These are phyloP conservation scores for Candida ortonii DNA, from an alignment of 805 yeast species.

Conservation along the genomic window DNA sequence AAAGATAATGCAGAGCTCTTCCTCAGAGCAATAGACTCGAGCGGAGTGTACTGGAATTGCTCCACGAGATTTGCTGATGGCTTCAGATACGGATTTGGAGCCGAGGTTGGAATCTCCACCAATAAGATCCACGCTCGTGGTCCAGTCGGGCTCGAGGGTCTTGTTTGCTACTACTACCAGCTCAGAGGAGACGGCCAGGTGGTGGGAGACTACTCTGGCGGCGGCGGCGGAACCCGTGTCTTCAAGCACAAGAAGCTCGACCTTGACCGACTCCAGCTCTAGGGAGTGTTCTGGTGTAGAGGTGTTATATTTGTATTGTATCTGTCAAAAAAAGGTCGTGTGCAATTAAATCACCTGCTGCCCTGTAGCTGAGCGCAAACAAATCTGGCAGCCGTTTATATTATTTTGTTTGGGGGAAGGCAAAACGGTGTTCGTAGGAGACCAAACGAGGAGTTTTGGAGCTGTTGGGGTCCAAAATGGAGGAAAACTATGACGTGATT, in stretches of 20 bases:
- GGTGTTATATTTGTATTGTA: too few species aligned
- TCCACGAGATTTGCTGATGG: conserved; percentile 98
- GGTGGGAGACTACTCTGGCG: conserved; percentile 89
- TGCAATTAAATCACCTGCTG: too few species aligned
- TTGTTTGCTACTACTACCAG: conserved; percentile 93
- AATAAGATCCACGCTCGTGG: conserved; percentile 98
- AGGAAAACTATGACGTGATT: conserved; percentile 94
- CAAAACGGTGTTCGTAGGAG: too few species aligned
- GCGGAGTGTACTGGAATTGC: conserved; percentile 98
- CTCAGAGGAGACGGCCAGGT: conserved; percentile 90
- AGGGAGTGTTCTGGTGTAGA: too few species aligned
- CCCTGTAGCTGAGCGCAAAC: too few species aligned
- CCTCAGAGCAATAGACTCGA: conserved; percentile 83
- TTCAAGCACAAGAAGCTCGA: conserved; percentile 72
- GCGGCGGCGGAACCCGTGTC: conserved; percentile 83
- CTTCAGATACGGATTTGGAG: conserved; percentile 96
- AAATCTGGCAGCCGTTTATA: too few species aligned
- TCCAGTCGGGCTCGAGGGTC: conserved; percentile 96
- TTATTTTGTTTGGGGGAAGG: too few species aligned
- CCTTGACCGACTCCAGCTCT: too few species aligned
- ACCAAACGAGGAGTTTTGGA: too few species aligned
- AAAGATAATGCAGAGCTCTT: conserved; percentile 70
- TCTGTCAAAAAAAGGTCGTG: too few species aligned
- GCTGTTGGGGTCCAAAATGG: conserved; percentile 50
- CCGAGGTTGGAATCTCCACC: conserved; percentile 97